These are phyloP conservation scores for Saussurea involucrata DNA, from an alignment of 129 eudicot species.

Conservation along the genomic window DNA sequence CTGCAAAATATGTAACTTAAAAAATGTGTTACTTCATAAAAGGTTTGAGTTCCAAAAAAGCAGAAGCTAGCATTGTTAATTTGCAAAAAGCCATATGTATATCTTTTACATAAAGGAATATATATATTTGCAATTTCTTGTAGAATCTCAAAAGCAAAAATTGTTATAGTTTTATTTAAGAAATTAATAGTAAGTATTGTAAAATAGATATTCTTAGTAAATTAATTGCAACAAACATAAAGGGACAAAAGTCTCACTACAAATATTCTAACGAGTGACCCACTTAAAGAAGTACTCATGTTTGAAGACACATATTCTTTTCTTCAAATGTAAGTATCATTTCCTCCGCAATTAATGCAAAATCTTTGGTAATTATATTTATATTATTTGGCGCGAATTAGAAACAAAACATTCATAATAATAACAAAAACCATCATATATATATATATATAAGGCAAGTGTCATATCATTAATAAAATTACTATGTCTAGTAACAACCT, in stretches of 20 bases:
- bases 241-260: not conserved
- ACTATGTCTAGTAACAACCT: not conserved
- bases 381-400: conserved; percentile 21
- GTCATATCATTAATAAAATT: not conserved
- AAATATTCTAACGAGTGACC: conserved; percentile 16
- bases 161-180: not conserved
- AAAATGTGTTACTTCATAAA: too few species aligned
- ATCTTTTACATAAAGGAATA: too few species aligned
- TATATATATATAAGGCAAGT: not conserved
- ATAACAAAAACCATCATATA: not conserved
- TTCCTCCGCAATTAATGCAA: conserved; percentile 27
- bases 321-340: conserved; percentile 15
- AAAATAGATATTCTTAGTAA: not conserved
- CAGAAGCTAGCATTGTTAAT: too few species aligned
- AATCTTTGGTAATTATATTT: not conserved
- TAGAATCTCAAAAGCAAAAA: not conserved
- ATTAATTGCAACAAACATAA: not conserved
- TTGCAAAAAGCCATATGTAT: too few species aligned
- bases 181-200: not conserved
- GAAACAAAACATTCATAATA: not conserved
- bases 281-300: conserved; percentile 13
- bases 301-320: conserved; percentile 27
- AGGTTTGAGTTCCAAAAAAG: too few species aligned
- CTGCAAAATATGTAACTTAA: too few species aligned
- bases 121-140: not conserved